Evolutionary conservation across 192 early-diverging fungal genomes (phyloP), one percentile per base, ranked within the genome.

Genomic region (Entrophospora sp.): DNA sequence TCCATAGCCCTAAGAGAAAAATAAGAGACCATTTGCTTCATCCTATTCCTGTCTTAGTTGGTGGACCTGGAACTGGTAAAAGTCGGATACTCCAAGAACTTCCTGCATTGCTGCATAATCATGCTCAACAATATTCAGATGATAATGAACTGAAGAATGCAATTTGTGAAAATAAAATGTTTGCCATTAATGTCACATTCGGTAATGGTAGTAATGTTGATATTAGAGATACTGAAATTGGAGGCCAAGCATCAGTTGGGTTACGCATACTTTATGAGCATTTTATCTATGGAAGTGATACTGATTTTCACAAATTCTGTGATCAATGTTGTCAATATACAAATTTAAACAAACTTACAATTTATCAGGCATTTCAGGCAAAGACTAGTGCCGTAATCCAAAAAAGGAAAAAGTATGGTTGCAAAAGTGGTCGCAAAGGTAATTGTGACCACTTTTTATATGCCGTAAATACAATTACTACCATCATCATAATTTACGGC

Each of bases 1-100:
- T n/a, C n/a, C n/a, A n/a, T n/a, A n/a, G n/a, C n/a, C n/a, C n/a
- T n/a, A n/a, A n/a, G n/a, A n/a, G n/a, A n/a, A n/a, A n/a, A n/a
- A n/a, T n/a, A n/a, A n/a, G n/a, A n/a, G n/a, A n/a, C n/a, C n/a
- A n/a, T n/a, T n/a, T n/a, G n/a, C n/a, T n/a, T n/a, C 58, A 60
- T 22, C 58, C 18, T 27, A 37, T 60, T 1, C 56, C 56, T 14
- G 6, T 59, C 20, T 35, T 59, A 35, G 56, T 18, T 30, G 16
- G 22, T 60, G 58, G 58, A 2, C 58, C 58, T 24, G 38, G 58
- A 5, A 42, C 58, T 16, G 58, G 37, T 1, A 60, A 60, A 12
- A 60, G 58, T 24, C 24, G 58, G 42, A 40, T 60, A 2, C 58
- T 60, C 0, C 22, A 60, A 2, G 58, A 60, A 31, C 0, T 43